Evolutionary conservation across 2,329 filamentous ascomycete genomes (phyloP).

Genomic region (Penicillium janthinellum): DNA sequence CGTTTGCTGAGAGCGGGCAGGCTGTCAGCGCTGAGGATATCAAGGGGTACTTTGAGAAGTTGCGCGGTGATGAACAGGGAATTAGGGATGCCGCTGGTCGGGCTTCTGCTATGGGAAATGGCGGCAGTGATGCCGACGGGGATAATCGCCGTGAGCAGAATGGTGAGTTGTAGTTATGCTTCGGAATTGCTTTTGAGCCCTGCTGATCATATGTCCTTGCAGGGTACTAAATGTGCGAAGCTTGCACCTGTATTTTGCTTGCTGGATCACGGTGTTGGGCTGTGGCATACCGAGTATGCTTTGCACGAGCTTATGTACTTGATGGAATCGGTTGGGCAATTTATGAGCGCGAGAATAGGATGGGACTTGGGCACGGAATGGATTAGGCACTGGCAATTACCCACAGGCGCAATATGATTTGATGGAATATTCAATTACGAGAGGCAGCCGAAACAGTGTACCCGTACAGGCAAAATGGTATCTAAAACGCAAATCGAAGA

Average conservation of each 20-base stretch:
- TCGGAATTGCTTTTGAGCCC: background rate
- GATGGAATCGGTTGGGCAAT: background rate
- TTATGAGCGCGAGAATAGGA: background rate
- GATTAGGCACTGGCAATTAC: background rate
- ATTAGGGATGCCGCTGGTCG: conserved; percentile 65
- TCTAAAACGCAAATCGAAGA: conserved; percentile 2
- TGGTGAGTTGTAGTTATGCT: conserved; percentile 37
- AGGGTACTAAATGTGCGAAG: conserved; percentile 14
- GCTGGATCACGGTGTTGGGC: background rate
- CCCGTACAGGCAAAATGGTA: conserved; percentile 8
- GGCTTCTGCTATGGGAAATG: conserved; percentile 43
- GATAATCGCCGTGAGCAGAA: conserved; percentile 50
- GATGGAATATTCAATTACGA: background rate
- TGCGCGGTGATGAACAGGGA: conserved; percentile 81
- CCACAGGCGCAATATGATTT: conserved; percentile 6
- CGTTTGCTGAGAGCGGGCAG: conserved; percentile 88
- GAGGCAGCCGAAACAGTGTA: background rate
- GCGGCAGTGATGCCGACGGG: conserved; percentile 30
- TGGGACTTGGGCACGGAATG: background rate
- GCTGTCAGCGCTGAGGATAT: conserved; percentile 93
- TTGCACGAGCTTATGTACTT: background rate
- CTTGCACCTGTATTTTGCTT: background rate
- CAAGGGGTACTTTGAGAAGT: conserved; percentile 91
- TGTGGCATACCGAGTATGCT: background rate
- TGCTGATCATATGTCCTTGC: background rate